A percentile compares a stretch with the other conserved stretches of the same genome.
Conservation (phyloP, 106 monocot genomes). For the Chionographis japonica region DNA sequence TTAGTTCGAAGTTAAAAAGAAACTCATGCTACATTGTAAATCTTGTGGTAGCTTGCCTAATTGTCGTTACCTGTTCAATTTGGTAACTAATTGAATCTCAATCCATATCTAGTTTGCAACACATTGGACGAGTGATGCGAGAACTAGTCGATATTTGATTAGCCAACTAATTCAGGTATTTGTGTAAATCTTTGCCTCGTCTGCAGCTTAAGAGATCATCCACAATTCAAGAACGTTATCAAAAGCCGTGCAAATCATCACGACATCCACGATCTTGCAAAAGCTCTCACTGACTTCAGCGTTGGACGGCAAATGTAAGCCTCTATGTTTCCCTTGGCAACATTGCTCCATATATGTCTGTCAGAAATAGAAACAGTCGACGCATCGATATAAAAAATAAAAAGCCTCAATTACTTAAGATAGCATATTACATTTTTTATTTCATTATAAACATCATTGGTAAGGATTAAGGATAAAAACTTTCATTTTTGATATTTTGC, state of each 20-base stretch:
- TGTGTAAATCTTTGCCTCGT: conserved; percentile 8
- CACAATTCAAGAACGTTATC: conserved; percentile 49
- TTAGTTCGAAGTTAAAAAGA: no score
- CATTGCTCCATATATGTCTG: neutral
- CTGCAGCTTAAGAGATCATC: conserved; percentile 78
- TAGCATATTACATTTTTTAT: no score
- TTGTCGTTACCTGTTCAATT: neutral
- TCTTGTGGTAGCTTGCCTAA: neutral
- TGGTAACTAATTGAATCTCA: neutral
- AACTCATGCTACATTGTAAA: neutral
- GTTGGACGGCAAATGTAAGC: conserved; percentile 78
- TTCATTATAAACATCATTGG: no score
- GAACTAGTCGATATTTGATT: neutral
- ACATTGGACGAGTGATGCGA: no score
- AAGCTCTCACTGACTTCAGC: conserved; percentile 55
- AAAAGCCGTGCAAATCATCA: conserved; percentile 38
- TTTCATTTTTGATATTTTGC: neutral
- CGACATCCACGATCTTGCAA: conserved; percentile 50
- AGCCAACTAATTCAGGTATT: neutral
- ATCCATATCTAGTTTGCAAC: no score
- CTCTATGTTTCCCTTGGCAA: neutral
- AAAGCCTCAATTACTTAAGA: no score
- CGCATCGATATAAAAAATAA: no score
- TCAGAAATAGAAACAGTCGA: no score
- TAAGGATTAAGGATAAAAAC: no score